A percentile compares a stretch with the other conserved stretches of the same genome.
These are phyloP conservation scores for Melanogaster broomeanus DNA, from an alignment of 768 basidiomycete species.

Conservation along the genomic window DNA sequence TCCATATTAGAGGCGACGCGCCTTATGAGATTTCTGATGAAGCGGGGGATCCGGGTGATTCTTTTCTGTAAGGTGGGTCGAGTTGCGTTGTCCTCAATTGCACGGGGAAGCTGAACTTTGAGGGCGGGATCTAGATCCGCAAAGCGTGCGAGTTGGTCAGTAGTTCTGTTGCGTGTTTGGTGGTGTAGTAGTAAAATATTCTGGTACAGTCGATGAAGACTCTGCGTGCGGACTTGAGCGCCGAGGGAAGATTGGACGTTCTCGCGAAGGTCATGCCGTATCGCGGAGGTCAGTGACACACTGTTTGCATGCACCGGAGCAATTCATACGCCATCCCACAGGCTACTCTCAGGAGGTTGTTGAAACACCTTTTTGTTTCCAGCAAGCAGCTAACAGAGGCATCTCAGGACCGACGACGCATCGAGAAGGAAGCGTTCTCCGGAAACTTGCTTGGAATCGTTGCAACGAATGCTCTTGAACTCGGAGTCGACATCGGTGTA, in stretches of 20 bases:
- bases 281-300: constrained; percentile 61
- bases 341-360: constrained; percentile 74
- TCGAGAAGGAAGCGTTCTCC: constrained; percentile 86
- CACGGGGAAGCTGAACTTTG: background rate
- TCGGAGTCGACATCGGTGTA: constrained; percentile 90
- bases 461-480: constrained; percentile 88
- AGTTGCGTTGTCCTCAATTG: background rate
- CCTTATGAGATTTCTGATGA: constrained; percentile 82
- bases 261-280: constrained; percentile 78
- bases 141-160: constrained; percentile 80
- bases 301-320: background rate
- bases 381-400: background rate
- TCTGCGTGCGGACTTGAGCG: constrained; percentile 66
- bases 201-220: constrained; percentile 74
- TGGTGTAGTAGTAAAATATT: background rate
- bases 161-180: background rate
- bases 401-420: constrained; percentile 71
- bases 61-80: constrained; percentile 79
- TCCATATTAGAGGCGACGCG: constrained; percentile 68
- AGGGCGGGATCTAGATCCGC: constrained; percentile 51
- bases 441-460: constrained; percentile 83
- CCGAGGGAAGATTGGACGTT: constrained; percentile 76
- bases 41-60: constrained; percentile 75
- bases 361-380: background rate
- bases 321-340: constrained; percentile 22